Conservation (phyloP, 202 grass and related monocot genomes). For the Saccharum hybrid region DNA sequence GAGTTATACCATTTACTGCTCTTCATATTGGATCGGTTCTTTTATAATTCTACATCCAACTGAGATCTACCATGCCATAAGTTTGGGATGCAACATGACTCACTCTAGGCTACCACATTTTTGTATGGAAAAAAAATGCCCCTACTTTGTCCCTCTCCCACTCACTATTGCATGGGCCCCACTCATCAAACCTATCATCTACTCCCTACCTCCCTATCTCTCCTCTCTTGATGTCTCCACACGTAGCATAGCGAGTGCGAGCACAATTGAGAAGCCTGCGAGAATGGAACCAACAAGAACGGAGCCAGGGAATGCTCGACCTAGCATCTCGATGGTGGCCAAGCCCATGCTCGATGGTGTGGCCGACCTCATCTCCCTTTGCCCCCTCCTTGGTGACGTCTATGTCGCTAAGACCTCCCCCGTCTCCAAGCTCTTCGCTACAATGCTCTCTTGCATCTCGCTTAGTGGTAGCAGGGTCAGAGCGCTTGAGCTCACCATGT, state of each 20-base stretch:
- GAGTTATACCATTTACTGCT: neutral
- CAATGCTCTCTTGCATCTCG: neutral
- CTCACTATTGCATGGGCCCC: neutral
- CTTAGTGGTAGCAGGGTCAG: neutral
- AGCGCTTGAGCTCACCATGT: neutral
- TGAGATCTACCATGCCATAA: neutral
- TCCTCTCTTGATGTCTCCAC: neutral
- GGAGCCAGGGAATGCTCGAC: neutral
- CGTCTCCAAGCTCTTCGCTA: neutral
- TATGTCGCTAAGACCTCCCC: neutral
- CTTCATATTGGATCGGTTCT: neutral
- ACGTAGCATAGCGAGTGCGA: neutral
- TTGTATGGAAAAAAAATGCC: neutral
- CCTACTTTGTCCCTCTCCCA: neutral
- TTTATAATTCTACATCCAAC: too few species aligned
- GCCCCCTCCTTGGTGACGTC: neutral
- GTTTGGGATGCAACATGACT: neutral
- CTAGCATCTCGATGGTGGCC: too few species aligned
- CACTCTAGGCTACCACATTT: neutral
- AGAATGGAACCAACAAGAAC: neutral
- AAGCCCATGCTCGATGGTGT: neutral
- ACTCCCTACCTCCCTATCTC: neutral
- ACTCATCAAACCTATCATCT: neutral
- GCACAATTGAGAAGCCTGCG: too few species aligned
- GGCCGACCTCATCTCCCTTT: neutral